Evolutionary conservation across 2,329 filamentous ascomycete genomes (phyloP), one percentile per base, ranked within the genome.

Genomic region (Cladosporium sp.): DNA sequence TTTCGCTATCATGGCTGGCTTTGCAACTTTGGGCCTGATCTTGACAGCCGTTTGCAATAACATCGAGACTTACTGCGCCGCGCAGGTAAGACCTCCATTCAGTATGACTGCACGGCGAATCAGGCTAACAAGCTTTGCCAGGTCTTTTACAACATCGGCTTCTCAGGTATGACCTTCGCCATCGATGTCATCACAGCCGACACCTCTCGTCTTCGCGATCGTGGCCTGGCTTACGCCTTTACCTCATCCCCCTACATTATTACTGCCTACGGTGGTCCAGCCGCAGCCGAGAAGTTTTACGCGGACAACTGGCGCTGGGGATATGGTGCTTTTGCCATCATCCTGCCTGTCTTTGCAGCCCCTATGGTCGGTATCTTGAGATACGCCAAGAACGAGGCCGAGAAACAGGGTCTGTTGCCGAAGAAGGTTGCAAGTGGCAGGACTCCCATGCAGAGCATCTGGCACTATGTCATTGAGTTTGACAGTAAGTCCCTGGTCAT

Each of bases 1-100:
- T n/a, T 79, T 83, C 58, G 63, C 76, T 25, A 51, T 82, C 32
- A 78, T 78, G 58, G 67, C 82, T 6, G 52, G 70, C 22, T 67
- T 80, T 53, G 77, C 76, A 59, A 70, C 76, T 3, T 33, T 62
- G 11, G 61, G 61, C 3, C 52, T 63, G 18, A 57, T 65, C 47
- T 59, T 66, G 49, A 57, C 65, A 49, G 60, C 63, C 16, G 50
- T 51, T 7, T 62, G 60, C 52, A 59, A 58, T 19, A 56, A 57
- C 19, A 58, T 61, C 7, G 53, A 56, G 25, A 59, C 57, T 7
- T 65, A 66, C 51, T 59, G 59, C 13, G 63, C 62, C 1, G 38
- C 45, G 1, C 45, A 48, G 18, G 36, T 38, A 20, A 8, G 36
- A 11, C 16, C 32, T 7, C 13, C 22, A 4, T 9, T 27, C 5